Evolutionary conservation across 805 yeast genomes (phyloP), one percentile per base, ranked within the genome.

Genomic region (Myxozyma udenii): DNA sequence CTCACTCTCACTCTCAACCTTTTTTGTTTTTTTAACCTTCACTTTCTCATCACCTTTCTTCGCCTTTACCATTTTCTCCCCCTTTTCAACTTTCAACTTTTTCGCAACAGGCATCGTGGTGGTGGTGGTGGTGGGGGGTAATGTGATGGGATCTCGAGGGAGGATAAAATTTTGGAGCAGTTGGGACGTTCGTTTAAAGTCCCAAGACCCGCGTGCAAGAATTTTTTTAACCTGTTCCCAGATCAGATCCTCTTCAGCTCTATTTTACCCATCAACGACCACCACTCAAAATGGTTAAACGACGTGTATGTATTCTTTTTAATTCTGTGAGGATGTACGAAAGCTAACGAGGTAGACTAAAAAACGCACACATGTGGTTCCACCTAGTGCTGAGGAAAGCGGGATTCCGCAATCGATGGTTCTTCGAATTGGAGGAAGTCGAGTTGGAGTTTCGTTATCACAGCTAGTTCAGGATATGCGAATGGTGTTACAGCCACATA

Each of bases 341-440:
- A 24, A 16, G 36, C 48, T 19, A 46, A 33, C 47, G 4, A n/a
- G 14, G n/a, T 50, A 78, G 78, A 78, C 75, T 50, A 90, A 89
- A 72, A 86, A 81, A 67, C 84, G 96, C 78, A 91, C 98, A 14
- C 97, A 90, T 67, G 85, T 74, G 44, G 76, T 76, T 55, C 71
- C 71, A 30, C 72, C 79, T 23, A 84, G 79, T 41, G 52, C 61
- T 57, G 95, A 83, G 61, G 87, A 83, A 52, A 70, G 83, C 44
- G 81, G 80, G 63, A 80, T 88, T 55, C 98, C 98, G 19, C 79
- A 85, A 64, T 89, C 97, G 1, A 90, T 93, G 96, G 98, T 93
- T 48, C 77, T 93, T 58, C 81, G 93, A 63, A 78, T 89, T 48
- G 97, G 98, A 1, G 73, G 79, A 14, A 78, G 87, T 19, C 63